phyloP scores from a whole-genome alignment of 768 basidiomycete species.

The Boletus coccyginus region DNA sequence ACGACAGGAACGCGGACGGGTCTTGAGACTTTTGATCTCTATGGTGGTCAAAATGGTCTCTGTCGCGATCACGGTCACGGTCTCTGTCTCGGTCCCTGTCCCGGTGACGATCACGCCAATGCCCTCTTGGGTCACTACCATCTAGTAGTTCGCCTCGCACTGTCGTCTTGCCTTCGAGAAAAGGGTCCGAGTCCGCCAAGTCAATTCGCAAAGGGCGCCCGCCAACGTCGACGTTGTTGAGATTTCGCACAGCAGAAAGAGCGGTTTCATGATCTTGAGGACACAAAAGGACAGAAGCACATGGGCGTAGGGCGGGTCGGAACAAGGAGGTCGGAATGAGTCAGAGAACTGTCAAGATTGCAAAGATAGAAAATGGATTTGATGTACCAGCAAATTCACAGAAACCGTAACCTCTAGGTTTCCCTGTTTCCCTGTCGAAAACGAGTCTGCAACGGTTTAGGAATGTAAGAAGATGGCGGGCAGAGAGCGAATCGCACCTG shows the following conservation, averaged over 20 bases:
- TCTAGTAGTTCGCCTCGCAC: constrained; percentile 80
- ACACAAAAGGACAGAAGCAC: constrained; percentile 13
- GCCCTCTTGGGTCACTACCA: constrained; percentile 42
- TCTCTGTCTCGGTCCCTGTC: constrained; percentile 51
- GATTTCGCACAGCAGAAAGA: constrained; percentile 89
- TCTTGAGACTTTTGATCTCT: constrained; percentile 39
- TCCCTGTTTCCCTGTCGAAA: constrained; percentile 90
- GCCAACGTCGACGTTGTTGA: constrained; percentile 89
- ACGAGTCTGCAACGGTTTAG: constrained; percentile 55
- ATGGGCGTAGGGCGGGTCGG: constrained; percentile 10
- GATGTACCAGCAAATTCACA: constrained; percentile 88
- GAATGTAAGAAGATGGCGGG: background rate
- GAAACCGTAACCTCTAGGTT: constrained; percentile 91
- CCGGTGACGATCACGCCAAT: constrained; percentile 47
- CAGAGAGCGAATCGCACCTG: constrained; percentile 45
- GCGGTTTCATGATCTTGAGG: constrained; percentile 91
- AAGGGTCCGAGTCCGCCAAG: constrained; percentile 89
- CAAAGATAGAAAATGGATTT: constrained; percentile 30
- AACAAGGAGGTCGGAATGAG: constrained; percentile 30
- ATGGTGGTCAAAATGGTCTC: constrained; percentile 30
- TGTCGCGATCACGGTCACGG: constrained; percentile 52
- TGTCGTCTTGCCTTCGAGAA: constrained; percentile 88
- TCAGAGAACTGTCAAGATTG: constrained; percentile 34
- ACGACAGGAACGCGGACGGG: constrained; percentile 54
- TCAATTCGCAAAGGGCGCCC: constrained; percentile 94